These are phyloP conservation scores for Mycena albidolilacea DNA, from an alignment of 768 basidiomycete species.

Conservation along the genomic window DNA sequence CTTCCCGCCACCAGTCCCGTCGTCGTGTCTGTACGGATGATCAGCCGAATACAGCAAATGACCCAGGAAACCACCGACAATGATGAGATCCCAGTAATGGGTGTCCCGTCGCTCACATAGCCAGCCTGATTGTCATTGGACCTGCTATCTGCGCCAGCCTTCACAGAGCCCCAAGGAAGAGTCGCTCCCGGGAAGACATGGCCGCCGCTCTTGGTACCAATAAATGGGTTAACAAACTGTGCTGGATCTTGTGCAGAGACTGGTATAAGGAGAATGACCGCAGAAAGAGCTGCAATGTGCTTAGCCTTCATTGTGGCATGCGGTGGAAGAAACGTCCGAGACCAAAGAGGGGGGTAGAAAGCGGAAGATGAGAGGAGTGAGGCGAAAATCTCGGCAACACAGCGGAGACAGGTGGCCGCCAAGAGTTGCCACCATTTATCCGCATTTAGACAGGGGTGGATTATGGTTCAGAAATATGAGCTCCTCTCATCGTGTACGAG, in stretches of 20 bases:
- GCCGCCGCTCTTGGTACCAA: slow-evolving; percentile 59
- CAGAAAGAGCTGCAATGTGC: slow-evolving; percentile 7
- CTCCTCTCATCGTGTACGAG: too few species aligned
- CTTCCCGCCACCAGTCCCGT: slow-evolving; percentile 25
- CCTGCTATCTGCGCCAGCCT: slow-evolving; percentile 54
- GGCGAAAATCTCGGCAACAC: neutral
- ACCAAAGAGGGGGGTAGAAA: neutral
- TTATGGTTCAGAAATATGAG: too few species aligned
- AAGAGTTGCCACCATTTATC: neutral
- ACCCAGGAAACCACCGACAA: slow-evolving; percentile 14
- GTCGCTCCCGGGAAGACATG: slow-evolving; percentile 59
- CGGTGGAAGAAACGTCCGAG: neutral
- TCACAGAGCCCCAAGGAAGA: slow-evolving; percentile 58
- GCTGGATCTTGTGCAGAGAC: slow-evolving; percentile 29
- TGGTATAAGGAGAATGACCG: neutral
- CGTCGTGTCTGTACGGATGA: slow-evolving; percentile 30
- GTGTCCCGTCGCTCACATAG: slow-evolving; percentile 33
- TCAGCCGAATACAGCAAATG: neutral
- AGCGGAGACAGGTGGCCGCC: neutral
- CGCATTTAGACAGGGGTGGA: neutral
- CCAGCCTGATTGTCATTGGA: slow-evolving; percentile 37
- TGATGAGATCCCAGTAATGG: slow-evolving; percentile 33
- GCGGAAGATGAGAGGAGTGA: neutral
- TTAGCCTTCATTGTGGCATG: slow-evolving; percentile 20
- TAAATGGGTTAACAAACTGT: slow-evolving; percentile 53